Evolutionary conservation across 768 basidiomycete species (phyloP).

Genomic region (Lentinula guzmanii): DNA sequence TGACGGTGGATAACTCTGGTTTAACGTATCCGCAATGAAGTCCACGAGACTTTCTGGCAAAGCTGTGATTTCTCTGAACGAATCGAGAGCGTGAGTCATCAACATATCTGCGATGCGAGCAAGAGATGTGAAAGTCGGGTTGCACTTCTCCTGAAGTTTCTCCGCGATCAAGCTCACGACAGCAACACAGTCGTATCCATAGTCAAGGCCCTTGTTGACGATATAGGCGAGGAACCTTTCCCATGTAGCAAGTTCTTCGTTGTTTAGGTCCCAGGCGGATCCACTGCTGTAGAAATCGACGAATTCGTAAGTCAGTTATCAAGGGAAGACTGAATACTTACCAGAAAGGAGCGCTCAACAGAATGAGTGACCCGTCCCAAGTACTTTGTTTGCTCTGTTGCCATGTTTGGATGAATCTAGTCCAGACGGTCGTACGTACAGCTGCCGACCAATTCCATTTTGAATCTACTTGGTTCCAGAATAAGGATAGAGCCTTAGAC

Average conservation of each 20-base stretch:
- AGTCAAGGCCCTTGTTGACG: constrained; percentile 52
- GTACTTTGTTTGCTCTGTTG: constrained; percentile 30
- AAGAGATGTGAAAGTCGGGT: constrained; percentile 32
- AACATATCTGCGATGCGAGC: constrained; percentile 59
- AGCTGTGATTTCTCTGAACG: constrained; percentile 34
- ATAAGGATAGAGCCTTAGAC: constrained; percentile 37
- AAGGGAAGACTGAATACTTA: constrained; percentile 24
- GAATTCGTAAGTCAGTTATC: constrained; percentile 5
- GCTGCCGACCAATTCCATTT: constrained; percentile 32
- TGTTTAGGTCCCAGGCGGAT: constrained; percentile 45
- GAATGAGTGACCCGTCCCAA: constrained; percentile 51
- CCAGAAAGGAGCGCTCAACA: constrained; percentile 62
- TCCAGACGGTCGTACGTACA: constrained; percentile 52
- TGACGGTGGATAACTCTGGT: constrained; percentile 61
- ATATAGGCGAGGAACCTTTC: constrained; percentile 47
- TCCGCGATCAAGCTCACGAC: constrained; percentile 56
- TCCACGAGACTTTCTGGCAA: constrained; percentile 51
- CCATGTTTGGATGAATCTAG: constrained; percentile 52
- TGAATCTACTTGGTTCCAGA: constrained; percentile 38
- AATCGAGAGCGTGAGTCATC: constrained; percentile 45
- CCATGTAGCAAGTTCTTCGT: constrained; percentile 56
- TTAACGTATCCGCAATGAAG: constrained; percentile 55
- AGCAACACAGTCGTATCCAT: constrained; percentile 43
- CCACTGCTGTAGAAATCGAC: constrained; percentile 21
- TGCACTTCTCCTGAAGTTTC: constrained; percentile 34